phyloP scores from a whole-genome alignment of 805 yeast species.

The Pichia cephalocereana region DNA sequence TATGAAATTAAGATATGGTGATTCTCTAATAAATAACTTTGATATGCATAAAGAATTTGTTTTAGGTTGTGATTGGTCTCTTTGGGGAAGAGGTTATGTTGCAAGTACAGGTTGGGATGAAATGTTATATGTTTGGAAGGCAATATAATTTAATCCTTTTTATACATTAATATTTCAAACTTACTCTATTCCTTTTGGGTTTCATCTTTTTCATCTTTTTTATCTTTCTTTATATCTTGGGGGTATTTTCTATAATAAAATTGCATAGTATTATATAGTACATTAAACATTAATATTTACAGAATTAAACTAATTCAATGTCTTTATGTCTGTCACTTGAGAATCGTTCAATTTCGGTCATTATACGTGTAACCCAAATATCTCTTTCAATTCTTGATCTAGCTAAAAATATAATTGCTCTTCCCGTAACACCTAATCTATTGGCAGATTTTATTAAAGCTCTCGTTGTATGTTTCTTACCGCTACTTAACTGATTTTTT shows the following conservation, averaged over 20 bases:
- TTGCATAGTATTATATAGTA: too few relatives aligned
- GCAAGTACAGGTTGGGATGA: constrained; percentile 97
- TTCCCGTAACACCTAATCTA: constrained; percentile 59
- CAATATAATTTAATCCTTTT: constrained; percentile 24
- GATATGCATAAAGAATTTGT: constrained; percentile 78
- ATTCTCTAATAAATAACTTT: constrained; percentile 51
- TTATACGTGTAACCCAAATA: constrained; percentile 55
- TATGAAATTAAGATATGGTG: constrained; percentile 36
- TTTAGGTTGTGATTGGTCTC: constrained; percentile 87
- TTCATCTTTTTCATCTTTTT: too few relatives aligned
- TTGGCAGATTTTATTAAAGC: constrained; percentile 37
- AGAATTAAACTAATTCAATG: not conserved
- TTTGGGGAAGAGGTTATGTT: constrained; percentile 96
- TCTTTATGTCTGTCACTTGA: constrained; percentile 7
- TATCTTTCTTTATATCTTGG: too few relatives aligned
- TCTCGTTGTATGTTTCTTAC: constrained; percentile 1
- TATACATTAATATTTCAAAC: not conserved
- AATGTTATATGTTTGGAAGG: constrained; percentile 84
- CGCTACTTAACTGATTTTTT: not conserved
- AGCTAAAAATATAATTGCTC: constrained; percentile 66
- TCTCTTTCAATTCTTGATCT: constrained; percentile 78
- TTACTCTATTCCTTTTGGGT: too few relatives aligned
- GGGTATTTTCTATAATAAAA: too few relatives aligned
- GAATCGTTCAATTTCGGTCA: constrained; percentile 35
- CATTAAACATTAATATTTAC: too few relatives aligned